Evolutionary conservation across 495 filamentous ascomycete species (phyloP).

Genomic region (Achaetomiella virescens): DNA sequence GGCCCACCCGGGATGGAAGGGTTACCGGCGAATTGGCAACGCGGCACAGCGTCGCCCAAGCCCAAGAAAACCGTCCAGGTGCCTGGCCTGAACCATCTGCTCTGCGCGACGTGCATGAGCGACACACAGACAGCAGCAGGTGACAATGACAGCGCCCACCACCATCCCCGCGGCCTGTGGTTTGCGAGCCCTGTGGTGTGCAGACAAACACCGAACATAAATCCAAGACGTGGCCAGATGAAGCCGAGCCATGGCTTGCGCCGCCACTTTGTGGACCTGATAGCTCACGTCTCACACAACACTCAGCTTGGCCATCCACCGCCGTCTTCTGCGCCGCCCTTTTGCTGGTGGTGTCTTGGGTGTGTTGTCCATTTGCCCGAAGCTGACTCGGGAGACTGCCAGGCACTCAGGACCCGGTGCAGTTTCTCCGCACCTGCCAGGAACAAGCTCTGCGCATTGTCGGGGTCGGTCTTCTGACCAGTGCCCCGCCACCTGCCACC

Average conservation of each 20-base stretch:
- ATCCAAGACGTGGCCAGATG: conserved; percentile 19
- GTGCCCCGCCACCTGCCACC: not conserved
- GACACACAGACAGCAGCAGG: conserved; percentile 18
- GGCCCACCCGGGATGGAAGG: too few relatives aligned
- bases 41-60: too few relatives aligned
- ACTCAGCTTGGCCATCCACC: too few relatives aligned
- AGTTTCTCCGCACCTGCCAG: not conserved
- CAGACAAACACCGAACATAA: conserved; percentile 3
- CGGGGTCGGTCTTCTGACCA: not conserved
- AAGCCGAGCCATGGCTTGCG: not conserved
- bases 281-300: conserved; percentile 11
- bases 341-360: not conserved
- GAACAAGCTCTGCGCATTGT: not conserved
- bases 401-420: not conserved
- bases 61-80: not conserved
- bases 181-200: not conserved
- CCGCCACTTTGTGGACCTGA: not conserved
- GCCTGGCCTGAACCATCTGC: not conserved
- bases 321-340: not conserved
- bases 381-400: not conserved
- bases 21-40: conserved; percentile 12
- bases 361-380: not conserved
- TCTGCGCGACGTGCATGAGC: conserved; percentile 19
- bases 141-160: conserved; percentile 10
- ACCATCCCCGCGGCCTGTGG: not conserved